Evolutionary conservation across 352 stramenopile species (phyloP).

Genomic region (Phytopythium montanum): DNA sequence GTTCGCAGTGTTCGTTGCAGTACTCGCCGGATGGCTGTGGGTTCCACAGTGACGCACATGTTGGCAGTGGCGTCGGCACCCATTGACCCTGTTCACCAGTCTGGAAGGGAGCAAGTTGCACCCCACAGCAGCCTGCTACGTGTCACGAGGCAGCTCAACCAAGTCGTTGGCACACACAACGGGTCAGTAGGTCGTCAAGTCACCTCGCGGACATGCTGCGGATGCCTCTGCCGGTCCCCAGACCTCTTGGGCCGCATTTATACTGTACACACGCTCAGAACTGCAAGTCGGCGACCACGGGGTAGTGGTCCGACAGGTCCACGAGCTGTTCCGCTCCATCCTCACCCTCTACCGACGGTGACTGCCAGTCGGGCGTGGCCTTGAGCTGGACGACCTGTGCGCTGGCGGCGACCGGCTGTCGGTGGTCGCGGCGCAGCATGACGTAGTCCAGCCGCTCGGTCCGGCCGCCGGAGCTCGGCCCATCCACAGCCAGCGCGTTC

Average conservation of each 20-base stretch:
- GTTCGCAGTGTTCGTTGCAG: too few relatives aligned
- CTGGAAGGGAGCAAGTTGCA: too few relatives aligned
- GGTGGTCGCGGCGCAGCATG: slow-evolving; percentile 31
- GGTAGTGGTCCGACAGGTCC: slow-evolving; percentile 72
- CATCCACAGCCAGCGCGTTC: slow-evolving; percentile 53
- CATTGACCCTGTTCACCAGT: too few relatives aligned
- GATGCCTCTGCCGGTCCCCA: neutral
- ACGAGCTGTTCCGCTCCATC: slow-evolving; percentile 29
- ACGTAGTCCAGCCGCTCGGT: slow-evolving; percentile 68
- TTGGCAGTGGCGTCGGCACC: too few relatives aligned
- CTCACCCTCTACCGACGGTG: slow-evolving; percentile 1
- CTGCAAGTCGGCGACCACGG: slow-evolving; percentile 48
- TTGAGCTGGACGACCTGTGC: slow-evolving; percentile 55
- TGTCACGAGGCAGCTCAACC: too few relatives aligned
- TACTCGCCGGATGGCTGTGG: too few relatives aligned
- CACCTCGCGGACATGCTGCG: too few relatives aligned
- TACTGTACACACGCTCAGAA: slow-evolving; percentile 26
- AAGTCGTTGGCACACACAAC: too few relatives aligned
- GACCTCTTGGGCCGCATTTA: neutral
- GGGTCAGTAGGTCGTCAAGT: too few relatives aligned
- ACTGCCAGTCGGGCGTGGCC: slow-evolving; percentile 35
- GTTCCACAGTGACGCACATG: too few relatives aligned
- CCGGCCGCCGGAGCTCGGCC: slow-evolving; percentile 50
- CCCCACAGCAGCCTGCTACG: too few relatives aligned
- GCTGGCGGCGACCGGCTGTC: slow-evolving; percentile 19